Evolutionary conservation across 164 flowering plant species (phyloP).

Genomic region (Magnolia officinalis): DNA sequence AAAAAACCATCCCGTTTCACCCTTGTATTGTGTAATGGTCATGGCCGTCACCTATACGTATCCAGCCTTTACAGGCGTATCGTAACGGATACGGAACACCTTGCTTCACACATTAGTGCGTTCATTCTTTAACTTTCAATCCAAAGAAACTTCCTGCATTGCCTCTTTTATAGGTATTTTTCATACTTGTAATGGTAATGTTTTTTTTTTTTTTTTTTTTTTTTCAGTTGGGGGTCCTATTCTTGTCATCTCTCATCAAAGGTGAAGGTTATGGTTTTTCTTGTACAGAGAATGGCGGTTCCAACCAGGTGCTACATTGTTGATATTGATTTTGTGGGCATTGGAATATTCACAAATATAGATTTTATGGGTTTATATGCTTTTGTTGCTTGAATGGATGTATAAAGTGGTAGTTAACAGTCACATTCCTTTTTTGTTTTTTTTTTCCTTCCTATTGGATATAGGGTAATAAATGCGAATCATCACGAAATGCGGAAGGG

Average conservation of each 20-base stretch:
- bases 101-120: no score
- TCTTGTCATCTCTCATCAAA: constrained; percentile 52
- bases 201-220: constrained; percentile 1
- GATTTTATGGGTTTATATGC: not conserved
- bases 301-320: constrained; percentile 37
- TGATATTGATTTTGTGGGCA: not conserved
- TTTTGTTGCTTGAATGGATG: not conserved
- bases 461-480: constrained; percentile 15
- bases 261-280: constrained; percentile 47
- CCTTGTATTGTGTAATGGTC: no score
- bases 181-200: not conserved
- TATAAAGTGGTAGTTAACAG: not conserved
- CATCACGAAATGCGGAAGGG: constrained; percentile 20
- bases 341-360: not conserved
- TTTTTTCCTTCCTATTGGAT: not conserved
- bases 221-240: constrained; percentile 84
- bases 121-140: not conserved
- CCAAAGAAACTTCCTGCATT: not conserved
- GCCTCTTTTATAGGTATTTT: not conserved
- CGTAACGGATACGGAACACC: no score
- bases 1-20: no score
- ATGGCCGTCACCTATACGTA: no score
- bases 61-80: no score
- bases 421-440: not conserved
- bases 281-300: constrained; percentile 47